These are phyloP conservation scores for Solanum tarijense DNA, from an alignment of 257 asterid species.

Conservation along the genomic window DNA sequence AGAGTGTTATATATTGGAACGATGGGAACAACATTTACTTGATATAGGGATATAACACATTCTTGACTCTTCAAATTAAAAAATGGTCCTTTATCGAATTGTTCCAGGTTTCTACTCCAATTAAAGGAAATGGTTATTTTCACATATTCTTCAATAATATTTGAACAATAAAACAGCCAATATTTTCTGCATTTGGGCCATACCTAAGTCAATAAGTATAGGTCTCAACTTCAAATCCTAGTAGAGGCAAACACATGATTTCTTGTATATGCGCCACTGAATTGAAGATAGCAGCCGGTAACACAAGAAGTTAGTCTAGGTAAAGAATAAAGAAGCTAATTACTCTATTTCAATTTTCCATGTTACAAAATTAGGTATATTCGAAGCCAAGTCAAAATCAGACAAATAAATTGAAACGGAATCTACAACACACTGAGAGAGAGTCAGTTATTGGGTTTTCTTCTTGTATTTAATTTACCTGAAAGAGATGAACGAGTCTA, in stretches of 20 bases:
- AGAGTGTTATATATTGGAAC: too few relatives aligned
- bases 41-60: not conserved
- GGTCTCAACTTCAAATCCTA: not conserved
- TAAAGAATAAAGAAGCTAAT: too few relatives aligned
- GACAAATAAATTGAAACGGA: not conserved
- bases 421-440: too few relatives aligned
- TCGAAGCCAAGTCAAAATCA: not conserved
- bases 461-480: slow-evolving; percentile 22
- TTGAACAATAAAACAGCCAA: not conserved
- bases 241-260: not conserved
- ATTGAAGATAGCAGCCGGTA: not conserved
- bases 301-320: not conserved
- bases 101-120: too few relatives aligned
- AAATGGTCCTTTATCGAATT: too few relatives aligned
- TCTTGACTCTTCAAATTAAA: not conserved
- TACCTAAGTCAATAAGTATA: not conserved
- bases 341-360: too few relatives aligned
- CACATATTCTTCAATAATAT: not conserved
- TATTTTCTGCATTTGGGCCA: not conserved
- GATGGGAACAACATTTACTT: not conserved
- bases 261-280: not conserved
- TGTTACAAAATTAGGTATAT: too few relatives aligned
- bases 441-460: not conserved
- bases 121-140: not conserved
- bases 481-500: slow-evolving; percentile 48